Percentiles rank a stretch among this genome's conserved stretches.
phyloP scores from a whole-genome alignment of 2,329 filamentous ascomycete species.

The Fusarium irregulare region DNA sequence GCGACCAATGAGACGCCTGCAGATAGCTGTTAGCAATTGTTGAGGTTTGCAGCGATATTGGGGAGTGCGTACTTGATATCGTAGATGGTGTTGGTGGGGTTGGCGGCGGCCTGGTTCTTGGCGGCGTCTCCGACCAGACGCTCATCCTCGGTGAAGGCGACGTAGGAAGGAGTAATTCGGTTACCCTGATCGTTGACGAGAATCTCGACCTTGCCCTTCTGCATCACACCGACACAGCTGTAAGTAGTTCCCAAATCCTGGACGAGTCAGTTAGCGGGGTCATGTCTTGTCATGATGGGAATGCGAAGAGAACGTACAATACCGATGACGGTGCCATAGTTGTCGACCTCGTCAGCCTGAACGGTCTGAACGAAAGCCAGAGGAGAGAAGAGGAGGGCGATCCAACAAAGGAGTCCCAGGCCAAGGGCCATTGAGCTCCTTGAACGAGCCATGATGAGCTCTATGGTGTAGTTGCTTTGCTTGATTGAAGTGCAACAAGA shows the following conservation, averaged over 20 bases:
- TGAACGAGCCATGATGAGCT: slow-evolving; percentile 64
- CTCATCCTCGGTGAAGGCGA: slow-evolving; percentile 97
- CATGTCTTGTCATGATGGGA: not conserved
- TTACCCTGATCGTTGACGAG: slow-evolving; percentile 97
- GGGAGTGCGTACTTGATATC: slow-evolving; percentile 81
- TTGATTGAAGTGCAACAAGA: slow-evolving; percentile 36
- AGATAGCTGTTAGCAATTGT: slow-evolving; percentile 30
- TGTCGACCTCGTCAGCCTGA: slow-evolving; percentile 77
- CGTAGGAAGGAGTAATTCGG: slow-evolving; percentile 94
- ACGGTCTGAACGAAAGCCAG: slow-evolving; percentile 86
- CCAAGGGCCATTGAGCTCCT: slow-evolving; percentile 78
- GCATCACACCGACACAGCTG: slow-evolving; percentile 94
- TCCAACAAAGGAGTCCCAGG: slow-evolving; percentile 92
- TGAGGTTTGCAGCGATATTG: not conserved
- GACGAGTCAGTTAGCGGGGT: slow-evolving; percentile 39
- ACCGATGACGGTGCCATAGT: slow-evolving; percentile 90
- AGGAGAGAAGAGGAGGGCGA: slow-evolving; percentile 88
- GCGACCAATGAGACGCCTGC: slow-evolving; percentile 84
- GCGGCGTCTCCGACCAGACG: slow-evolving; percentile 96
- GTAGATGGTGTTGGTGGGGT: slow-evolving; percentile 80
- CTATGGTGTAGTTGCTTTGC: slow-evolving; percentile 34
- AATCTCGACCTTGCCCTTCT: slow-evolving; percentile 94
- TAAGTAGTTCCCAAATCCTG: slow-evolving; percentile 88
- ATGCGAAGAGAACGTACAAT: slow-evolving; percentile 69
- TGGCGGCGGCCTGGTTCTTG: slow-evolving; percentile 91